Evolutionary conservation across 2,329 filamentous ascomycete genomes (phyloP).

Genomic region (Beauveria medogensis): DNA sequence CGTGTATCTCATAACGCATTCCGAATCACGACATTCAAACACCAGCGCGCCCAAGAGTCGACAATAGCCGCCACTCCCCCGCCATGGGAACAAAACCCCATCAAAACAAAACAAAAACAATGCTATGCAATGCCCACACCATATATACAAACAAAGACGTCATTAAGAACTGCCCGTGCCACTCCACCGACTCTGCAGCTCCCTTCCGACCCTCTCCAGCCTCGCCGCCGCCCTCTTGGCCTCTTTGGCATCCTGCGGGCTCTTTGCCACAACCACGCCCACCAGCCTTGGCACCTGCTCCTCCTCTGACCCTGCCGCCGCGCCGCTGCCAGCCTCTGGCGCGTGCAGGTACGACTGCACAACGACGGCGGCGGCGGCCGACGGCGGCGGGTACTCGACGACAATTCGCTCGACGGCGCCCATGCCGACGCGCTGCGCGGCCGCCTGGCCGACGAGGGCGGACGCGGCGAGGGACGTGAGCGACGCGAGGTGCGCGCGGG

Average conservation of each 20-base stretch:
- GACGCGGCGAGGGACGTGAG: conserved; percentile 44
- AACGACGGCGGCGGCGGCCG: conserved; percentile 28
- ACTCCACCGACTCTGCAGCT: conserved; percentile 46
- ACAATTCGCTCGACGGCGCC: conserved; percentile 49
- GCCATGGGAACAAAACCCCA: not conserved
- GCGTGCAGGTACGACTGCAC: conserved; percentile 38
- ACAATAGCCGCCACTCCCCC: no score
- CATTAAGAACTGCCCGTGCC: conserved; percentile 16
- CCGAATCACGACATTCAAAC: no score
- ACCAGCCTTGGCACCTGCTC: conserved; percentile 39
- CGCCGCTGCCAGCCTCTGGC: conserved; percentile 16
- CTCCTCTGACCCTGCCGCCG: not conserved
- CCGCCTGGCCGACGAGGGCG: conserved; percentile 44
- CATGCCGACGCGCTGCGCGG: conserved; percentile 43
- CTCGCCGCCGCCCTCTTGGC: conserved; percentile 44
- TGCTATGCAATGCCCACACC: not conserved
- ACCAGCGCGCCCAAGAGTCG: no score
- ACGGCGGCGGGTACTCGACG: conserved; percentile 41
- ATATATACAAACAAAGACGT: not conserved
- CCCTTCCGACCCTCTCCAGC: conserved; percentile 45
- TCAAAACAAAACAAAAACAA: not conserved
- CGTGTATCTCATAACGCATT: no score
- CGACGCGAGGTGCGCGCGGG: conserved; percentile 36
- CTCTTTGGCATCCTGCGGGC: conserved; percentile 38
- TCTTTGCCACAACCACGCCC: conserved; percentile 44